Evolutionary conservation across 2,329 filamentous ascomycete genomes (phyloP).

Genomic region (Pseudocercospora fijiensis): DNA sequence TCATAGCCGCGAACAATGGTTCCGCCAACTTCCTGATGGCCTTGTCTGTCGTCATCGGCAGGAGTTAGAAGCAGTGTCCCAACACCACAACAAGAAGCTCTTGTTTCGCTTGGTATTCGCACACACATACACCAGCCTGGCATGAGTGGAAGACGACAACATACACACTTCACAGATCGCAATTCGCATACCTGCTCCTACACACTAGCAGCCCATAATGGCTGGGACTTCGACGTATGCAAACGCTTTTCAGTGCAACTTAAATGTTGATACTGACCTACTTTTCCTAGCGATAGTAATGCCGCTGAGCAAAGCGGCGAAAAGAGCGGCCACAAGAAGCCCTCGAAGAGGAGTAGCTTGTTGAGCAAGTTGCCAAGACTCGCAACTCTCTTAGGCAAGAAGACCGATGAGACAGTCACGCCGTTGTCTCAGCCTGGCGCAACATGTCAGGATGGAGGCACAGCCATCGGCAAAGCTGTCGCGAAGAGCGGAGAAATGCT

Average conservation of each 20-base stretch:
- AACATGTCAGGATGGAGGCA: background rate
- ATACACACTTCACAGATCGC: slow-evolving; percentile 2
- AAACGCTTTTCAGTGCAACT: too few relatives aligned
- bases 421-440: background rate
- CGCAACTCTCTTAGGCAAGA: background rate
- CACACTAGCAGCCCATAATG: background rate
- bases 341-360: background rate
- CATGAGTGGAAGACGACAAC: slow-evolving; percentile 3
- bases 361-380: slow-evolving; percentile 2
- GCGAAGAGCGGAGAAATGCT: slow-evolving; percentile 1
- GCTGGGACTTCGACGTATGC: background rate
- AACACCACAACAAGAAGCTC: background rate
- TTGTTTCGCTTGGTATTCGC: background rate
- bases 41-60: background rate
- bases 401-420: background rate
- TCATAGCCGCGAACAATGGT: background rate
- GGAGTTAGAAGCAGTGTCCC: background rate
- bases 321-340: background rate
- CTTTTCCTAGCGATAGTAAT: background rate
- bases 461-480: background rate
- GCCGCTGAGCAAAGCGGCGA: background rate
- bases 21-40: slow-evolving; percentile 1
- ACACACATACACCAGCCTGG: background rate
- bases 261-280: background rate
- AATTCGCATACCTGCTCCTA: slow-evolving; percentile 1